Evolutionary conservation across 768 basidiomycete genomes (phyloP).

Genomic region (Filobasidium floriforme): DNA sequence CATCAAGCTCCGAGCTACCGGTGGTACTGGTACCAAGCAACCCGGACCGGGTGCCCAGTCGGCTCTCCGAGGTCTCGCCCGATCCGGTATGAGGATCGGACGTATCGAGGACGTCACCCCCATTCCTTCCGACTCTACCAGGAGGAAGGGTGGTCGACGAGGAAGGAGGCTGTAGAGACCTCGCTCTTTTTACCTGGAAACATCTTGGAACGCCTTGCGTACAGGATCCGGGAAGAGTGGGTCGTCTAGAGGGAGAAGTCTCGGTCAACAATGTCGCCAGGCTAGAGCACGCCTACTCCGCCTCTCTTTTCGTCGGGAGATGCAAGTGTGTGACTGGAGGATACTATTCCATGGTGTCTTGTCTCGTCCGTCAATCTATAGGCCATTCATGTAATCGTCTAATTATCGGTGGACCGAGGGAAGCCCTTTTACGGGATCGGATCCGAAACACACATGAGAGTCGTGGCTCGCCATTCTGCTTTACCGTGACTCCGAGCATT

Average conservation of each 20-base stretch:
- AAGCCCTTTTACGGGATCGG: neutral
- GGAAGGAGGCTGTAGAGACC: slow-evolving; percentile 71
- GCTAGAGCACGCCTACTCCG: slow-evolving; percentile 9
- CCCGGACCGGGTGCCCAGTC: slow-evolving; percentile 98
- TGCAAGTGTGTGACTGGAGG: neutral
- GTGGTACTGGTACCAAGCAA: slow-evolving; percentile 95
- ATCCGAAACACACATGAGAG: slow-evolving; percentile 4
- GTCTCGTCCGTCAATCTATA: neutral
- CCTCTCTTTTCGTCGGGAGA: slow-evolving; percentile 9
- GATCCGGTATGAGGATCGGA: slow-evolving; percentile 96
- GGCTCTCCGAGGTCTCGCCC: slow-evolving; percentile 93
- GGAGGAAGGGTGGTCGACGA: slow-evolving; percentile 99
- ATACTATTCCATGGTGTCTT: neutral
- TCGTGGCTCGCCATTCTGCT: slow-evolving; percentile 11
- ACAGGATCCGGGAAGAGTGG: neutral
- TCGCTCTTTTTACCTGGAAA: neutral
- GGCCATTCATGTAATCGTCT: neutral
- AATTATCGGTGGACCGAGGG: neutral
- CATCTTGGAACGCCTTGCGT: neutral
- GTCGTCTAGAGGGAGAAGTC: neutral
- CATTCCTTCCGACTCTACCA: slow-evolving; percentile 91
- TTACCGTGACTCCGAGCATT: neutral
- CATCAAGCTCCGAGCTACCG: slow-evolving; percentile 97
- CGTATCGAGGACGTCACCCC: slow-evolving; percentile 98
- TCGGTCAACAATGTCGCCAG: slow-evolving; percentile 6